Evolutionary conservation across 2,329 filamentous ascomycete species (phyloP), one percentile per base, ranked within the genome.

Genomic region (Pezizomycotina sp.): DNA sequence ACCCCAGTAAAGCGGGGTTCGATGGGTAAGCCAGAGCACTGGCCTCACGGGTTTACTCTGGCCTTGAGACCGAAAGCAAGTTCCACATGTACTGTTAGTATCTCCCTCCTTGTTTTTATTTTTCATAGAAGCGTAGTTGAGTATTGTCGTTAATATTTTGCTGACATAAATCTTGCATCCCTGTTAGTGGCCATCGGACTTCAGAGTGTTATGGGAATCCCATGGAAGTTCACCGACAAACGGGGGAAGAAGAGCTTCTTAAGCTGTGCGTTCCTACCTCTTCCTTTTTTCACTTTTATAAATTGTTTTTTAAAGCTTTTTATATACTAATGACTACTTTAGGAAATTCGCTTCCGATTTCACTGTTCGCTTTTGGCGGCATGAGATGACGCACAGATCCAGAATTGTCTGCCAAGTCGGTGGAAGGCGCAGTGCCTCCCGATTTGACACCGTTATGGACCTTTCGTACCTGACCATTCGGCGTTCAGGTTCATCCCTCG

Each of bases 281-380:
- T 13, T 24, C 13, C 23, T 8, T 25, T 10, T 12, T 14, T 15
- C 10, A 7, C 7, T 22, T n/a, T 14, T 7, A 25, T 28, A 12
- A 8, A 7, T 34, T 15, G 21, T 9, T 13, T 2, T 21, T 24
- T 9, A 12, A 16, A 5, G 10, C 22, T 13, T 6, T 27, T 40
- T 15, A 30, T 24, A 30, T 36, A n/a, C n/a, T n/a, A n/a, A n/a
- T n/a, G 9, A 26, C 14, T 13, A n/a, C 5, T 33, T 29, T 28
- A 51, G 49, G 30, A 48, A 50, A 43, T 52, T 52, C 33, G 48
- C 50, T 31, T 49, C 49, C 13, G 48, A 51, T 24, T 43, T 52
- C 31, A 50, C 43, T 32, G 45, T 52, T 21, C 41, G 46, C 12
- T 44, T 52, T 23, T 52, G 49, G 36, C 46, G 48, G 14, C 48